These are phyloP conservation scores for Priceomyces fermenticarens DNA, from an alignment of 805 yeast species.

Conservation along the genomic window DNA sequence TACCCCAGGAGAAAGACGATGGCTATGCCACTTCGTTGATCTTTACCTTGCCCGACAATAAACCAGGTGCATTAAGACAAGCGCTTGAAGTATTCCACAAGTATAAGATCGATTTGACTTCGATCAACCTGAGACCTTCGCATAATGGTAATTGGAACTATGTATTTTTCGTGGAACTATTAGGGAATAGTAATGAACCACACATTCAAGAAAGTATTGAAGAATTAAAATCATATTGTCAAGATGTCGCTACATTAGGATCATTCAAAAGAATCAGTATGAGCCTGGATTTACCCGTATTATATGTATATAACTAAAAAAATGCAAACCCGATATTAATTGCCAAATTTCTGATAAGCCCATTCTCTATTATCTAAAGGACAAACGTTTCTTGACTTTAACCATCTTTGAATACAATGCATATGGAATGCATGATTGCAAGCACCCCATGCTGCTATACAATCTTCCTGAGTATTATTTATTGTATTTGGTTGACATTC, in stretches of 20 bases:
- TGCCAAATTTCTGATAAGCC: conserved; percentile 69
- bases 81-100: conserved; percentile 57
- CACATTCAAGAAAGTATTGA: conserved; percentile 32
- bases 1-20: conserved; percentile 5
- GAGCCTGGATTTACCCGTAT: too few species aligned
- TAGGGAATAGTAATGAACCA: conserved; percentile 35
- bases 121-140: conserved; percentile 78
- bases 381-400: conserved; percentile 91
- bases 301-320: too few species aligned
- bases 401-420: conserved; percentile 96
- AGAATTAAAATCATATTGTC: conserved; percentile 43
- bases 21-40: conserved; percentile 52
- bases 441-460: conserved; percentile 95
- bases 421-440: conserved; percentile 98
- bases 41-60: conserved; percentile 60
- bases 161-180: conserved; percentile 74
- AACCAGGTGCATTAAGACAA: conserved; percentile 72
- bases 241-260: conserved; percentile 59
- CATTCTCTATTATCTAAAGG: conserved; percentile 94
- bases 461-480: conserved; percentile 60
- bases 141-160: conserved; percentile 70
- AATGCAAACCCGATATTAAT: conserved; percentile 23
- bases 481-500: conserved; percentile 89
- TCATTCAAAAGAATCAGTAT: conserved; percentile 39
- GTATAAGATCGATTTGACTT: conserved; percentile 59